A percentile compares a stretch with the other conserved stretches of the same genome.
Evolutionary conservation across 2,329 filamentous ascomycete species (phyloP).

Genomic region (Verticillium isaacii): DNA sequence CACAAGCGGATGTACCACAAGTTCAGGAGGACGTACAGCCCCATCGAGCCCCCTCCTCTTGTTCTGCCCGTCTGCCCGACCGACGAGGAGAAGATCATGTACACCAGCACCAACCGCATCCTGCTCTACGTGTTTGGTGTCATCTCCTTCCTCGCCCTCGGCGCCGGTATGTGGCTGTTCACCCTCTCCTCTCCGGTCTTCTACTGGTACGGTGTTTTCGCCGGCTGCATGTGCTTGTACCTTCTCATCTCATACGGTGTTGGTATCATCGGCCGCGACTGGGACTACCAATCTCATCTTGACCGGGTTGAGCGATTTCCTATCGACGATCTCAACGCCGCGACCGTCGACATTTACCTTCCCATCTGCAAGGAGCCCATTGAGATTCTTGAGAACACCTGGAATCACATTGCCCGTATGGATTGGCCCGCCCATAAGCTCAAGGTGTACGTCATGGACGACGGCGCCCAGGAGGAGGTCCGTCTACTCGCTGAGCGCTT

Average conservation of each 20-base stretch:
- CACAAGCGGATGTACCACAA: constrained; percentile 17
- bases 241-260: constrained; percentile 35
- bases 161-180: constrained; percentile 37
- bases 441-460: constrained; percentile 33
- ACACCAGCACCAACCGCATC: constrained; percentile 32
- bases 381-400: constrained; percentile 32
- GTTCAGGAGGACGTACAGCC: constrained; percentile 26
- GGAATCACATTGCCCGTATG: constrained; percentile 25
- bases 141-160: constrained; percentile 32
- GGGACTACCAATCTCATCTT: constrained; percentile 28
- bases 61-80: constrained; percentile 30
- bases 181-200: constrained; percentile 27
- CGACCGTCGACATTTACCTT: constrained; percentile 34
- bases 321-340: constrained; percentile 25
- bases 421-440: constrained; percentile 30
- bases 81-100: constrained; percentile 32
- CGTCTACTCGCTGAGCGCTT: constrained; percentile 22
- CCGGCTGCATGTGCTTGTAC: constrained; percentile 32
- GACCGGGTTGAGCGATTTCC: constrained; percentile 22
- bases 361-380: constrained; percentile 36
- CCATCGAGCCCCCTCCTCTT: constrained; percentile 23
- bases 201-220: constrained; percentile 32
- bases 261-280: constrained; percentile 31
- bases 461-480: constrained; percentile 27
- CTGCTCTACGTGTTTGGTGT: constrained; percentile 33